Evolutionary conservation across 2,329 filamentous ascomycete species (phyloP).

Genomic region (Fusarium multiceps): DNA sequence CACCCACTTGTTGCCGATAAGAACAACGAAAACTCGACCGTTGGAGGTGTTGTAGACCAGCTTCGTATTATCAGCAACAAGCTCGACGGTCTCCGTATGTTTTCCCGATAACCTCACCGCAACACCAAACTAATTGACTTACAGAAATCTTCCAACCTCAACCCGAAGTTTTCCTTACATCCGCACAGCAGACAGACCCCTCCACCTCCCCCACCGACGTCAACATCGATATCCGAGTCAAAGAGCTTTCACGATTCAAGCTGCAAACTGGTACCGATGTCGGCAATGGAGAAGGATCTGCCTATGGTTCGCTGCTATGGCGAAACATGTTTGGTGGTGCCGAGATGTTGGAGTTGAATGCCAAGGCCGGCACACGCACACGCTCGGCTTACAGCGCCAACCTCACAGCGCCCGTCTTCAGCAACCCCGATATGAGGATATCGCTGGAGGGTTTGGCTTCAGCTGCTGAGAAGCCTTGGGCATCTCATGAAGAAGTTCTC

Average conservation of each 20-base stretch:
- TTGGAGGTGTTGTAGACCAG: constrained; percentile 81
- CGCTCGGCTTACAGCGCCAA: constrained; percentile 90
- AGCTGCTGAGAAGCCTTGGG: constrained; percentile 89
- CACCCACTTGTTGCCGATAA: constrained; percentile 79
- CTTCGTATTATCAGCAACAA: constrained; percentile 77
- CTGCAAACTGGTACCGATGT: constrained; percentile 96
- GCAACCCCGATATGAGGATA: constrained; percentile 83
- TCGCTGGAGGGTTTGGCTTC: constrained; percentile 85
- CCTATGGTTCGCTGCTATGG: constrained; percentile 86
- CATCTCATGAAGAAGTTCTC: constrained; percentile 90
- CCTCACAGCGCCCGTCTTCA: constrained; percentile 83
- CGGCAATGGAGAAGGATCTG: constrained; percentile 92
- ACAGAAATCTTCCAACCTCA: constrained; percentile 87
- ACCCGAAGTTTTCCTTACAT: constrained; percentile 84
- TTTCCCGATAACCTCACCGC: neutral
- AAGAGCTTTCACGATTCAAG: constrained; percentile 84
- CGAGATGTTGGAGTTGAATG: constrained; percentile 88
- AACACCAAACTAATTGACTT: constrained; percentile 40
- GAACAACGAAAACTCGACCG: constrained; percentile 75
- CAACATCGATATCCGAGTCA: constrained; percentile 84
- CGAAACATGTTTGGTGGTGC: constrained; percentile 96
- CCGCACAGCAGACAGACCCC: constrained; percentile 74
- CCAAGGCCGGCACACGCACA: constrained; percentile 88
- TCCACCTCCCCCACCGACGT: constrained; percentile 80
- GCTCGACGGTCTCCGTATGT: constrained; percentile 81